Conservation (phyloP, 2,329 filamentous ascomycete genomes). For the Hyphodiscus sp. region DNA sequence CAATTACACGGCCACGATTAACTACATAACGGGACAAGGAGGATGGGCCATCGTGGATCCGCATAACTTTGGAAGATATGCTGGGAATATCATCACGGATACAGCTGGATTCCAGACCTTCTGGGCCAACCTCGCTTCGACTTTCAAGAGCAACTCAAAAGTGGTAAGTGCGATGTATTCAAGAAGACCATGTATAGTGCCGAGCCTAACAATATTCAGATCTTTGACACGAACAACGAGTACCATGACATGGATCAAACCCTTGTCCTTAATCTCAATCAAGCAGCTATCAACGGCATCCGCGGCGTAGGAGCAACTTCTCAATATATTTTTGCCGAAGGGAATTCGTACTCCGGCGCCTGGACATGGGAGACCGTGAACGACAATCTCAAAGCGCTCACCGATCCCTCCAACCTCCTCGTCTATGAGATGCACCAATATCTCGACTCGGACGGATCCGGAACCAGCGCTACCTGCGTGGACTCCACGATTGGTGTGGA, state of each 20-base stretch:
- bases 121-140: constrained; percentile 34
- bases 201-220: neutral
- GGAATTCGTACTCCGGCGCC: constrained; percentile 32
- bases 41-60: constrained; percentile 42
- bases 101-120: constrained; percentile 34
- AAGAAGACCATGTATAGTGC: neutral
- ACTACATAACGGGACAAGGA: constrained; percentile 41
- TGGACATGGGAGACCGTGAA: constrained; percentile 32
- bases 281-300: constrained; percentile 39
- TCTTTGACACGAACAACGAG: constrained; percentile 40
- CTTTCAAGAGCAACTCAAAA: constrained; percentile 32
- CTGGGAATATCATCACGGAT: constrained; percentile 33
- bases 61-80: constrained; percentile 45
- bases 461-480: constrained; percentile 45
- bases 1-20: constrained; percentile 35
- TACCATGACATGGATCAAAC: constrained; percentile 36
- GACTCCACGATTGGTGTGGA: constrained; percentile 46
- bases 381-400: constrained; percentile 38
- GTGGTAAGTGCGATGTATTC: constrained; percentile 18
- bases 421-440: constrained; percentile 59
- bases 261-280: constrained; percentile 35
- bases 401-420: constrained; percentile 45
- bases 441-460: constrained; percentile 48
- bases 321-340: constrained; percentile 56
- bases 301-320: constrained; percentile 37